Conservation (phyloP, 1,284 basidiomycete genomes). For the Sporisorium iseilematis-ciliati region DNA sequence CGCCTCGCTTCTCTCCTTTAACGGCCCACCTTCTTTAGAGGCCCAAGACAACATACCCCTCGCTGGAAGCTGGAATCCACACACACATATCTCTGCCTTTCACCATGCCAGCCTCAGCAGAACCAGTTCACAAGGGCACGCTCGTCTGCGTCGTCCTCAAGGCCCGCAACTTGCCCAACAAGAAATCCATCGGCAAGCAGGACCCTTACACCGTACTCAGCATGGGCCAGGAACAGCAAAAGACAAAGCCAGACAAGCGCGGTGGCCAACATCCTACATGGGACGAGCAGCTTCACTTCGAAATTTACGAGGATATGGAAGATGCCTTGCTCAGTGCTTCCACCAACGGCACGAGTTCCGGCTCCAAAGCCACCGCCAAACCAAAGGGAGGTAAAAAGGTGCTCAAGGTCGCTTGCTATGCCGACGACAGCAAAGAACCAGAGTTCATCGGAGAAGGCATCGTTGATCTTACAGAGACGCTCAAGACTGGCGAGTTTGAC, state of each 20-base stretch:
- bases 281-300: constrained; percentile 98
- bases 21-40: not conserved
- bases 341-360: constrained; percentile 41
- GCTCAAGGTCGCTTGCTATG: constrained; percentile 88
- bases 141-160: constrained; percentile 94
- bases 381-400: constrained; percentile 78
- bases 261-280: constrained; percentile 98
- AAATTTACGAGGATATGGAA: constrained; percentile 83
- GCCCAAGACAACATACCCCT: not conserved
- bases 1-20: not conserved
- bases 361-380: constrained; percentile 61
- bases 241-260: constrained; percentile 80
- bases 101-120: constrained; percentile 36
- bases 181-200: constrained; percentile 79
- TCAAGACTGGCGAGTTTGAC: constrained; percentile 96
- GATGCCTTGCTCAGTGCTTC: constrained; percentile 73
- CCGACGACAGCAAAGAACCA: constrained; percentile 93
- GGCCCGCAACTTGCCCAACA: constrained; percentile 76
- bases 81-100: not conserved
- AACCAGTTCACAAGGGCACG: constrained; percentile 75
- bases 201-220: constrained; percentile 90
- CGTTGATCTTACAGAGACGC: constrained; percentile 87
- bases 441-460: constrained; percentile 92
- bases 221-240: constrained; percentile 78
- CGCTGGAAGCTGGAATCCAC: too few relatives aligned